These are phyloP conservation scores for Cyclotella kingstonii DNA, from an alignment of 108 stramenopile species.

Conservation along the genomic window DNA sequence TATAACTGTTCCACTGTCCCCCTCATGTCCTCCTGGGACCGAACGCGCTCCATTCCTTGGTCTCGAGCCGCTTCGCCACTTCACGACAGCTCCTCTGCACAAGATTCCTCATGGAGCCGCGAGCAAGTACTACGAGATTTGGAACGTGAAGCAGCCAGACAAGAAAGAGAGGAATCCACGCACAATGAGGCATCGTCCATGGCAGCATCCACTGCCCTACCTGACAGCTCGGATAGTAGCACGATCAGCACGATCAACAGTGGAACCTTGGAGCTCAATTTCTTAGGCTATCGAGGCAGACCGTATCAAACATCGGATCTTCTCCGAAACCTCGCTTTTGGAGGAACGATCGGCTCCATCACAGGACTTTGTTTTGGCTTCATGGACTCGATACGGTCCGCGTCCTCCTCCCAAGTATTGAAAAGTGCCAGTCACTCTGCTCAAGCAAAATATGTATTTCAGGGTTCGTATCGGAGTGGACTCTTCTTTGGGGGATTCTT, in stretches of 20 bases:
- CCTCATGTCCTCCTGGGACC: conserved; percentile 91
- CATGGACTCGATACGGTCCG: conserved; percentile 81
- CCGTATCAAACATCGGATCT: conserved; percentile 65
- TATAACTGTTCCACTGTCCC: too few species aligned
- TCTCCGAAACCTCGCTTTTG: conserved; percentile 69
- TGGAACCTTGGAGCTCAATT: conserved; percentile 9
- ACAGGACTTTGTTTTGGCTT: conserved; percentile 88
- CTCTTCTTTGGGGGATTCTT: conserved; percentile 72
- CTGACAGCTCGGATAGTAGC: neutral
- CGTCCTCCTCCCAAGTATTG: conserved; percentile 55
- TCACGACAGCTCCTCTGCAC: conserved; percentile 31
- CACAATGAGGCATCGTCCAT: neutral
- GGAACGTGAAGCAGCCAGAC: conserved; percentile 61
- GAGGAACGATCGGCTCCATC: conserved; percentile 73
- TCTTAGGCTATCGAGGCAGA: conserved; percentile 30
- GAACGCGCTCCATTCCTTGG: conserved; percentile 80
- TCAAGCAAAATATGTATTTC: conserved; percentile 67
- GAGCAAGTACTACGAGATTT: conserved; percentile 68
- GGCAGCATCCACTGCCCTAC: conserved; percentile 11
- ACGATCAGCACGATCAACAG: neutral
- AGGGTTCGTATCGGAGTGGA: conserved; percentile 66
- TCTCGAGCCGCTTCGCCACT: conserved; percentile 38
- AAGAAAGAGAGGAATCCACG: conserved; percentile 21
- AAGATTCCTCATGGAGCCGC: conserved; percentile 49
- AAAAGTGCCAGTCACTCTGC: conserved; percentile 70